Evolutionary conservation across 305 asterid genomes (phyloP).

Genomic region (Rubia tinctorum): DNA sequence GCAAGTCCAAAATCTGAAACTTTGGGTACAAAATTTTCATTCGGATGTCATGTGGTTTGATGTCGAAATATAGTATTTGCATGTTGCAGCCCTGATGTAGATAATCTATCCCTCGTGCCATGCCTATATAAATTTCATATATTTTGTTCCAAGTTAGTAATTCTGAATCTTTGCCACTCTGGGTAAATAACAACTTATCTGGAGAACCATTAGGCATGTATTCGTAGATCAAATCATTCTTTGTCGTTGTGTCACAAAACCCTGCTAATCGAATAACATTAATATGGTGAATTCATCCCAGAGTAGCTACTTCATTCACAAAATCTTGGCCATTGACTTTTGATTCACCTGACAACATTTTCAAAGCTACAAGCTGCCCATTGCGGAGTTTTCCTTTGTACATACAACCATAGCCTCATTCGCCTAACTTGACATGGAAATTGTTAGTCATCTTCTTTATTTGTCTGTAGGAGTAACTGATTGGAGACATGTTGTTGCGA

Average conservation of each 20-base stretch:
- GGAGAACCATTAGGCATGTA: not conserved
- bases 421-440: too few species aligned
- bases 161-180: not conserved
- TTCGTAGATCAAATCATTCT: not conserved
- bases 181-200: not conserved
- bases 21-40: not conserved
- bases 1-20: constrained; percentile 5
- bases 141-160: not conserved
- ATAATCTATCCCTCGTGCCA: not conserved
- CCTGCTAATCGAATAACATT: not conserved
- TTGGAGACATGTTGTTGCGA: too few species aligned
- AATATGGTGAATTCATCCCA: not conserved
- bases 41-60: not conserved
- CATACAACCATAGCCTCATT: too few species aligned
- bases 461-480: too few species aligned
- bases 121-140: not conserved
- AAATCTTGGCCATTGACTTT: too few species aligned
- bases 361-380: not conserved
- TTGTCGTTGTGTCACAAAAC: not conserved
- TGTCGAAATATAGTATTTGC: constrained; percentile 2
- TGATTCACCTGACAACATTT: not conserved
- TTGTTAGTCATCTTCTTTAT: too few species aligned
- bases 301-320: too few species aligned
- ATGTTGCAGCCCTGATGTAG: not conserved
- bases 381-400: too few species aligned